Base-by-base conservation (phyloP, 1,139 yeast genomes). In the Yamadazyma blattariae region DNA sequence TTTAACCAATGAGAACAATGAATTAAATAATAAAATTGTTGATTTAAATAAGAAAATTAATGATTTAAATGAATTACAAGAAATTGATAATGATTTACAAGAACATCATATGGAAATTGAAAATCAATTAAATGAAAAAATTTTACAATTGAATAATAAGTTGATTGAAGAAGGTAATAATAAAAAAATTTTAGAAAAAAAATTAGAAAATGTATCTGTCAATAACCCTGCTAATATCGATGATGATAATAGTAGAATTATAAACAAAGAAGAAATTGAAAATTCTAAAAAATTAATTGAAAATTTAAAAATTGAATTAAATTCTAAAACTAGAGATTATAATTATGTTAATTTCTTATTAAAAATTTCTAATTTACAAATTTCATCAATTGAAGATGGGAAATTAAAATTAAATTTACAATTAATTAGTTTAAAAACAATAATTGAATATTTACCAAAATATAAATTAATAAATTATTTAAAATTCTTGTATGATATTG, bases 41-140 rank as follows among this genome's bases (percentile, higher is more conserved):
- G 53, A 52, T 13, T 56, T 80, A 26, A 58, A 66, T 29, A 51
- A 43, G 2, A 67, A 76, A 0, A 61, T 82, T 1, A 64, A 64
- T 5, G 89, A 85, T 40, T 61, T 82, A 26, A 80, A 74, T 34
- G 80, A 79, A 36, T 54, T 84, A 16, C 78, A 74, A 40, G 77
- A 71, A 29, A 56, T 85, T 13, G 82, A 79, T 39, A 74, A 67
- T 36, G 82, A 81, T 42, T 60, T 86, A n/a, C 92, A 84, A 40
- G 72, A 67, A 11, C 66, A 65, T 32, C 85, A 79, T 41, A 40
- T 56, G 1, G 71, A 67, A n/a, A 66, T 79, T 1, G 88, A 82
- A 44, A 48, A 51, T n/a, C 82, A 79, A 33, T 61, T 82, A 17
- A 57, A 63, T 19, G 47, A 52, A 5, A 77, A 78, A 20, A 58